These are phyloP conservation scores for Didymella segeticola DNA, from an alignment of 2,329 filamentous ascomycete species.

Conservation along the genomic window DNA sequence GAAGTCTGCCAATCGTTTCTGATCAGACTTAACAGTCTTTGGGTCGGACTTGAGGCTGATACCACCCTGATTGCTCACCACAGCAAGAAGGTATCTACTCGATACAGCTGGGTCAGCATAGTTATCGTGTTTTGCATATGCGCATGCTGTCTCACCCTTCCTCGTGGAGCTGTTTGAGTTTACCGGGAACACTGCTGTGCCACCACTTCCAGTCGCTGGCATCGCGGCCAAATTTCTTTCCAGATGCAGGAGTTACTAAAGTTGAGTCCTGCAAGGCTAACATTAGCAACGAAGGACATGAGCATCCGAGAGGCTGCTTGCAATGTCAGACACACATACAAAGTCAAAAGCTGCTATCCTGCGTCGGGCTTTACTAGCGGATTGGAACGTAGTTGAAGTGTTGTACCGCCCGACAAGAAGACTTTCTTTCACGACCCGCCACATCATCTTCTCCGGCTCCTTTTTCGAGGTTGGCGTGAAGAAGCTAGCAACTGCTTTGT, in stretches of 20 bases:
- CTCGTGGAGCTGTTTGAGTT: slow-evolving; percentile 70
- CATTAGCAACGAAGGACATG: slow-evolving; percentile 12
- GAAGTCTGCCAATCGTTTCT: slow-evolving; percentile 76
- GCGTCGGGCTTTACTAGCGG: slow-evolving; percentile 23
- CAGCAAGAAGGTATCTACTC: slow-evolving; percentile 72
- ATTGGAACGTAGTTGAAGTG: slow-evolving; percentile 41
- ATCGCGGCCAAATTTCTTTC: slow-evolving; percentile 75
- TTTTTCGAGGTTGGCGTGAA: slow-evolving; percentile 89
- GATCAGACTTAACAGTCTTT: slow-evolving; percentile 72
- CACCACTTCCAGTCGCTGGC: slow-evolving; percentile 95
- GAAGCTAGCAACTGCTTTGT: slow-evolving; percentile 77
- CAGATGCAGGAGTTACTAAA: slow-evolving; percentile 78
- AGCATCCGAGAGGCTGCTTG: neutral
- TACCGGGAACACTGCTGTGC: slow-evolving; percentile 72
- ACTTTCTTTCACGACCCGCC: slow-evolving; percentile 71
- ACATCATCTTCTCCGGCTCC: slow-evolving; percentile 74
- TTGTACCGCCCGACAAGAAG: slow-evolving; percentile 78
- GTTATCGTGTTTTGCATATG: neutral
- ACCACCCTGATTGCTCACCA: slow-evolving; percentile 90
- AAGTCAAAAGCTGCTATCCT: slow-evolving; percentile 51
- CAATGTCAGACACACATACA: slow-evolving; percentile 27
- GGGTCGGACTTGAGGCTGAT: slow-evolving; percentile 75
- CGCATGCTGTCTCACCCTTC: slow-evolving; percentile 63
- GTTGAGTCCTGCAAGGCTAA: slow-evolving; percentile 74
- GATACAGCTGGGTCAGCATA: slow-evolving; percentile 12